These are phyloP conservation scores for Ceriops zippeliana DNA, from an alignment of 345 rosid genomes.

Conservation along the genomic window DNA sequence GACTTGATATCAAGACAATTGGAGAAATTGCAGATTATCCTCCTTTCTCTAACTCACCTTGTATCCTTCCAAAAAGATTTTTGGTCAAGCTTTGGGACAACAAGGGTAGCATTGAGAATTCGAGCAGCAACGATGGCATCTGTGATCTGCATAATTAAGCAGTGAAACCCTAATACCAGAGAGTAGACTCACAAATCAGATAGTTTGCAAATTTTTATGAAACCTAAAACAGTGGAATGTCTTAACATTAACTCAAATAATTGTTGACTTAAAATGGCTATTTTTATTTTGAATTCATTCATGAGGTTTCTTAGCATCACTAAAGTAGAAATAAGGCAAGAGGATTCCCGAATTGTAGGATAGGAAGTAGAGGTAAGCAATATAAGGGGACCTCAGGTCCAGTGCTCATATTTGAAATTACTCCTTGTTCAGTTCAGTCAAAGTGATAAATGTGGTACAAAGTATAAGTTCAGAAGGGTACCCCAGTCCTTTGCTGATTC, in stretches of 20 bases:
- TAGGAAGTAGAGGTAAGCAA: too few species aligned
- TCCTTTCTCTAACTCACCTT: conserved; percentile 48
- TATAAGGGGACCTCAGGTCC: too few species aligned
- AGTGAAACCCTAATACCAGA: conserved; percentile 14
- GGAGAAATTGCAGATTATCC: not conserved
- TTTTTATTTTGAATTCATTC: too few species aligned
- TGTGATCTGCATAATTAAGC: conserved; percentile 55
- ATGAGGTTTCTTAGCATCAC: too few species aligned
- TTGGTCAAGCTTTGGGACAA: conserved; percentile 90
- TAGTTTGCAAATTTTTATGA: not conserved
- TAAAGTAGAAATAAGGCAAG: too few species aligned
- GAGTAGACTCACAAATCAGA: not conserved
- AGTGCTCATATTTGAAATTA: too few species aligned
- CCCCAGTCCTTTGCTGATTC: conserved; percentile 97
- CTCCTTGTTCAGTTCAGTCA: too few species aligned
- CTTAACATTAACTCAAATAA: too few species aligned
- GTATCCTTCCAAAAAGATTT: conserved; percentile 98
- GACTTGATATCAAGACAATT: not conserved
- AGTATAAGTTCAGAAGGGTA: conserved; percentile 28
- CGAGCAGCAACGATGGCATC: conserved; percentile 99
- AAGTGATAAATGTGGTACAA: too few species aligned
- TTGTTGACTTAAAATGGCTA: too few species aligned
- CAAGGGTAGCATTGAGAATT: conserved; percentile 91
- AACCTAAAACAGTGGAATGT: not conserved
- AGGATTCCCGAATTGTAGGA: too few species aligned